Conservation (phyloP, 2,329 filamentous ascomycete species). For the Cryoendolithus antarcticus region DNA sequence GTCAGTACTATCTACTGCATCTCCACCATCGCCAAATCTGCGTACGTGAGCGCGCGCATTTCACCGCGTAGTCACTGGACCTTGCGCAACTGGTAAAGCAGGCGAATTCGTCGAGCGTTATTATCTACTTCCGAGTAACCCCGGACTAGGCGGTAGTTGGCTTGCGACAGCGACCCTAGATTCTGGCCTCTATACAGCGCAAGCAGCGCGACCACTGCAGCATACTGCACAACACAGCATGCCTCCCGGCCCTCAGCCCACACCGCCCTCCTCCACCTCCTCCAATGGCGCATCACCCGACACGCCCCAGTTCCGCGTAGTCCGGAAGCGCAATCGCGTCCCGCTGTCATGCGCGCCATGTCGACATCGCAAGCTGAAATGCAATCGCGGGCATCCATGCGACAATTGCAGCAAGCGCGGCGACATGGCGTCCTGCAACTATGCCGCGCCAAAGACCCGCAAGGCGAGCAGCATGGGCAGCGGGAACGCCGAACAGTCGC, state of each 20-base stretch:
- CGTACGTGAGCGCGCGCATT: no score
- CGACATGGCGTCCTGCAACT: slow-evolving; percentile 70
- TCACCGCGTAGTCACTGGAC: no score
- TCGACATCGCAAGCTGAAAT: slow-evolving; percentile 91
- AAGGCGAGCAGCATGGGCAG: slow-evolving; percentile 34
- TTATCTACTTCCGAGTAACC: no score
- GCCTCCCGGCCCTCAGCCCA: slow-evolving; percentile 35
- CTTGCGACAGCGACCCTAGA: no score
- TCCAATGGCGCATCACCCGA: slow-evolving; percentile 70
- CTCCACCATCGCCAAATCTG: no score
- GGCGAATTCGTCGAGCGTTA: no score
- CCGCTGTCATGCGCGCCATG: slow-evolving; percentile 87
- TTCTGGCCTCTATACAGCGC: no score
- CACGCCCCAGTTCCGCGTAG: slow-evolving; percentile 64
- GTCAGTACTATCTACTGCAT: no score
- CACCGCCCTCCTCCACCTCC: slow-evolving; percentile 66
- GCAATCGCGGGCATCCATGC: slow-evolving; percentile 80
- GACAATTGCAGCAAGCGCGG: slow-evolving; percentile 89
- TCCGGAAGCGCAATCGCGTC: slow-evolving; percentile 83
- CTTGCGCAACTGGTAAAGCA: no score
- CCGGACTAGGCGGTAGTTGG: no score
- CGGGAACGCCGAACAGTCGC: slow-evolving; percentile 35
- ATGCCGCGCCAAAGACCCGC: slow-evolving; percentile 55
- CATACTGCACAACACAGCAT: no score
- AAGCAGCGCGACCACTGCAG: no score